Percentiles rank a stretch among this genome's conserved stretches.
Evolutionary conservation across 176 grass and related monocot species (phyloP).

Genomic region (Triticum turgidum): DNA sequence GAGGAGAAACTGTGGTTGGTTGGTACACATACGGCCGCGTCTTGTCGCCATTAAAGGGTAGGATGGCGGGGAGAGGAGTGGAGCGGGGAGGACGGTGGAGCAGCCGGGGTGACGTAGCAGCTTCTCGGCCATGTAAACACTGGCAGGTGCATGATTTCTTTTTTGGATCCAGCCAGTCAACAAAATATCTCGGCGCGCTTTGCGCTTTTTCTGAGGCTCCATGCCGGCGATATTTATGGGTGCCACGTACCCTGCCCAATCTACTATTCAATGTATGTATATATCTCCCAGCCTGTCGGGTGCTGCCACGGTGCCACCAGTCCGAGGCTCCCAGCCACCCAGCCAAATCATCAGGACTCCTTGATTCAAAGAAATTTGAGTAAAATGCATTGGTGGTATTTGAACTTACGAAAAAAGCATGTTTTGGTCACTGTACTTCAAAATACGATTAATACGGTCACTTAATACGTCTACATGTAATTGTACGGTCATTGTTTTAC

Average conservation of each 20-base stretch:
- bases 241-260: background rate
- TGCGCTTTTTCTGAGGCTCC: background rate
- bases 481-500: too few relatives aligned
- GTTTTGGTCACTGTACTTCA: too few relatives aligned
- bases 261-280: too few relatives aligned
- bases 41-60: constrained; percentile 26
- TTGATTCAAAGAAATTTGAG: too few relatives aligned
- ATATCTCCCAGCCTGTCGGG: too few relatives aligned
- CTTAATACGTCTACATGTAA: too few relatives aligned
- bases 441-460: too few relatives aligned
- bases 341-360: too few relatives aligned
- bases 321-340: too few relatives aligned
- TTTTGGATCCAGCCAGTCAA: background rate
- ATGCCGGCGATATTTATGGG: background rate
- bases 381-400: too few relatives aligned
- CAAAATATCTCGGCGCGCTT: constrained; percentile 25
- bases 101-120: constrained; percentile 19
- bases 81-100: background rate
- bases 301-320: too few relatives aligned
- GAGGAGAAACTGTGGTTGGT: background rate
- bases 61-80: background rate
- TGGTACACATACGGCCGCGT: background rate
- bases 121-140: constrained; percentile 19
- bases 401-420: too few relatives aligned
- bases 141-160: background rate